A percentile compares a stretch with the other conserved stretches of the same genome.
Evolutionary conservation across 176 grass and related monocot genomes (phyloP).

Genomic region (Oryza glumipatula): DNA sequence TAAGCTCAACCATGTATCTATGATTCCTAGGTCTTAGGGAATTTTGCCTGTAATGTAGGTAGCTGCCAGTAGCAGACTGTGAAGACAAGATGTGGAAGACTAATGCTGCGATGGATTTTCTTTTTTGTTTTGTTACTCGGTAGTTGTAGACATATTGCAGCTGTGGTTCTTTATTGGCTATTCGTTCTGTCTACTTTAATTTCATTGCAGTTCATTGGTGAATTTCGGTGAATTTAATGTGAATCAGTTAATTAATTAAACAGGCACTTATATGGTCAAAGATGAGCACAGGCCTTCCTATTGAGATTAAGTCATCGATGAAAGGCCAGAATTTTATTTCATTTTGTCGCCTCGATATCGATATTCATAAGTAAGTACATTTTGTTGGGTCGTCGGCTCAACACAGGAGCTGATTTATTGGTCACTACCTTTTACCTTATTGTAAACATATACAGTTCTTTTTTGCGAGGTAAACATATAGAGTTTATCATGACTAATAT

Average conservation of each 20-base stretch:
- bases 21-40: not conserved
- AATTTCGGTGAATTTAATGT: conserved; percentile 21
- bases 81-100: not conserved
- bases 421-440: conserved; percentile 25
- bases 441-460: conserved; percentile 24
- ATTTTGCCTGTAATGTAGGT: conserved; percentile 12
- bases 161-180: conserved; percentile 7
- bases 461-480: conserved; percentile 1
- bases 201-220: not conserved
- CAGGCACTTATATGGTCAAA: conserved; percentile 99
- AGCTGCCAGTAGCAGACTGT: not conserved
- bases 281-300: conserved; percentile 98
- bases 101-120: conserved; percentile 1
- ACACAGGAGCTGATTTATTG: conserved; percentile 21
- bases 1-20: conserved; percentile 10
- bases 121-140: not conserved
- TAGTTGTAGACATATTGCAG: conserved; percentile 25
- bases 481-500: conserved; percentile 39
- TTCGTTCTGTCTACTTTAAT: conserved; percentile 26
- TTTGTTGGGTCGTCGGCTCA: conserved; percentile 21
- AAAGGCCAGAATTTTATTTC: conserved; percentile 79
- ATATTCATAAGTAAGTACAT: conserved; percentile 87
- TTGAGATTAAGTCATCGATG: conserved; percentile 91
- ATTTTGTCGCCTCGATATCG: conserved; percentile 89
- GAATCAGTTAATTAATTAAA: conserved; percentile 37